These are phyloP conservation scores for Pleoardoris graminearum DNA, from an alignment of 2,329 filamentous ascomycete species.

Conservation along the genomic window DNA sequence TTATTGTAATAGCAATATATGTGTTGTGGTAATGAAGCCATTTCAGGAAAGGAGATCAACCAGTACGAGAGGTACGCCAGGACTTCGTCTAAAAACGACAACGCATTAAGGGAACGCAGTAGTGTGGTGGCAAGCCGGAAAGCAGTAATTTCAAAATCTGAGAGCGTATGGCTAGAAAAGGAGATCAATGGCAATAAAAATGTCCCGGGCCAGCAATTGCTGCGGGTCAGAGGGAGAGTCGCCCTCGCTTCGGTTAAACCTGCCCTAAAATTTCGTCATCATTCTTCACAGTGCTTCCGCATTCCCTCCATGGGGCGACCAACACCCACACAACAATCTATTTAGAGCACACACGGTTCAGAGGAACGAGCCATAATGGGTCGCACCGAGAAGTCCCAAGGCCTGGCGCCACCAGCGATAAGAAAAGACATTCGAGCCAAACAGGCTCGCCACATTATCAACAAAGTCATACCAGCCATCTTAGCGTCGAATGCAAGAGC, in stretches of 20 bases:
- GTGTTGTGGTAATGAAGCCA: too few species aligned
- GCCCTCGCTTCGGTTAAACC: not conserved
- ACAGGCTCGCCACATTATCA: conserved; percentile 60
- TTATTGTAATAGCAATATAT: too few species aligned
- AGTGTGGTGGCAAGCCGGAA: too few species aligned
- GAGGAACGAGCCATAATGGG: conserved; percentile 32
- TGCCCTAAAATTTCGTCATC: conserved; percentile 7
- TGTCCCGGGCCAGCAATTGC: too few species aligned
- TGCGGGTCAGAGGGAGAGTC: too few species aligned
- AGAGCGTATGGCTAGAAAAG: too few species aligned
- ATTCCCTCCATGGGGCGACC: not conserved
- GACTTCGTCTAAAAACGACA: too few species aligned
- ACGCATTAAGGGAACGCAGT: too few species aligned
- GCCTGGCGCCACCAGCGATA: conserved; percentile 42
- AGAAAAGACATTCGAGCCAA: conserved; percentile 53
- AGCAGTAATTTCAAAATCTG: too few species aligned
- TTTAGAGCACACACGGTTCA: not conserved
- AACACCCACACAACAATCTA: not conserved
- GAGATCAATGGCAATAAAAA: too few species aligned
- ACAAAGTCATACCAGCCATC: conserved; percentile 62
- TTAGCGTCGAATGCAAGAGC: conserved; percentile 59
- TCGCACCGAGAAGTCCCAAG: conserved; percentile 41
- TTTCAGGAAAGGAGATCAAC: too few species aligned
- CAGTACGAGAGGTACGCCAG: too few species aligned
- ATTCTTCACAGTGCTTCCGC: conserved; percentile 2